phyloP scores from a whole-genome alignment of 2,329 filamentous ascomycete genomes.

The Alternaria burnsii region DNA sequence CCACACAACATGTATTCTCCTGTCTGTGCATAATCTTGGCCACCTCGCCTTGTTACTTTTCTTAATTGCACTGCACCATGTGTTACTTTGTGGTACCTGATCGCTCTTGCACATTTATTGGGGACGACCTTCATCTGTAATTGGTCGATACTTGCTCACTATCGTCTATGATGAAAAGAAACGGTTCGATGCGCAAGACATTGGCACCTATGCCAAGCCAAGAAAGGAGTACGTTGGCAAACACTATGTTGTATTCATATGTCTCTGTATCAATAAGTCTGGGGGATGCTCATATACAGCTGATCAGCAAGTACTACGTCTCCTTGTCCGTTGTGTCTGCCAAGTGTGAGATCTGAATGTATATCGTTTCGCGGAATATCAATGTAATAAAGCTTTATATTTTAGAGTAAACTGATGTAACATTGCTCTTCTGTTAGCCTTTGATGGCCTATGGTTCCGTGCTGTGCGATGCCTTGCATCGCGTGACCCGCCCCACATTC shows the following conservation, averaged over 20 bases:
- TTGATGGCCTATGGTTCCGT: not conserved
- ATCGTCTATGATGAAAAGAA: not conserved
- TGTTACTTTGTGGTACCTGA: not conserved
- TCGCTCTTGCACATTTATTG: not conserved
- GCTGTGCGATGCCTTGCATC: not conserved
- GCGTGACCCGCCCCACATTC: not conserved
- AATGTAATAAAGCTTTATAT: not conserved
- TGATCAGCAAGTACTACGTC: not conserved
- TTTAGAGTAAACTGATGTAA: not conserved
- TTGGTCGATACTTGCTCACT: not conserved
- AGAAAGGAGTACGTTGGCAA: not conserved
- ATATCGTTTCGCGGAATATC: not conserved
- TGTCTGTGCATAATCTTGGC: slow-evolving; percentile 12
- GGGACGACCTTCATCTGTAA: not conserved
- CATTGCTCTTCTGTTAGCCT: not conserved
- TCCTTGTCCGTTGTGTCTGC: not conserved
- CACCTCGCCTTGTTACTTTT: slow-evolving; percentile 4
- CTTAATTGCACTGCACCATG: not conserved
- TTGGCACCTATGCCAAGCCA: not conserved
- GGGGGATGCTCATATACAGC: not conserved
- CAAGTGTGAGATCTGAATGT: not conserved
- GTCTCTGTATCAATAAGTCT: not conserved
- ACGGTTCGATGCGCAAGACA: not conserved
- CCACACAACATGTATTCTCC: not conserved
- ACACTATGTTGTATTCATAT: not conserved